These are phyloP conservation scores for Paramecium tetraurelia DNA, from an alignment of 73 alveolate genomes.

Conservation along the genomic window DNA sequence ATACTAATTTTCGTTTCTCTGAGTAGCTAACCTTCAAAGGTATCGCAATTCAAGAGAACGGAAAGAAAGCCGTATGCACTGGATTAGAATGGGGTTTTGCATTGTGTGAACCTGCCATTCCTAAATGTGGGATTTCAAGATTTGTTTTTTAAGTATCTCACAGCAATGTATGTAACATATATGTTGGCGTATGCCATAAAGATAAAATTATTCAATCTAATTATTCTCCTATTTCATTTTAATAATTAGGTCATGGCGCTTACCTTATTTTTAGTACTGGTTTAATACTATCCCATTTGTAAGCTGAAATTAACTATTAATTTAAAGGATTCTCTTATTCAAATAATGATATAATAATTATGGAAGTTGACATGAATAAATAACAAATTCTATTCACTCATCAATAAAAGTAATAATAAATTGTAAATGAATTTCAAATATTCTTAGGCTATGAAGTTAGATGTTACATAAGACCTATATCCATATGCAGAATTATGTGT, in stretches of 20 bases:
- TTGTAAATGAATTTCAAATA: background rate
- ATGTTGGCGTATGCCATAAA: background rate
- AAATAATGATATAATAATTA: background rate
- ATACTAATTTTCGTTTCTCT: background rate
- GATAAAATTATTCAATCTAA: background rate
- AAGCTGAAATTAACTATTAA: background rate
- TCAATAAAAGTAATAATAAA: background rate
- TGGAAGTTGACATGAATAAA: background rate
- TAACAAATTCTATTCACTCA: background rate
- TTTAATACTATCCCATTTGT: background rate
- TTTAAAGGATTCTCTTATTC: background rate
- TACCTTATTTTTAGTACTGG: background rate
- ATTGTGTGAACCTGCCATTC: background rate
- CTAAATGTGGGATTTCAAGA: background rate
- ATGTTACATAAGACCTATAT: background rate
- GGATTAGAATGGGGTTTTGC: background rate
- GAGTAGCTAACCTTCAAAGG: background rate
- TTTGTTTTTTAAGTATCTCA: background rate
- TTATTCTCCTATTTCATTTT: background rate
- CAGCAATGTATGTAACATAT: background rate
- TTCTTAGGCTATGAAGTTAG: background rate
- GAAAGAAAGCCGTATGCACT: background rate
- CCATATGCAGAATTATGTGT: background rate
- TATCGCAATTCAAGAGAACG: background rate
- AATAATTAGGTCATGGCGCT: background rate